Evolutionary conservation across 2,329 filamentous ascomycete genomes (phyloP).

Genomic region (Zymoseptoria crescenta): DNA sequence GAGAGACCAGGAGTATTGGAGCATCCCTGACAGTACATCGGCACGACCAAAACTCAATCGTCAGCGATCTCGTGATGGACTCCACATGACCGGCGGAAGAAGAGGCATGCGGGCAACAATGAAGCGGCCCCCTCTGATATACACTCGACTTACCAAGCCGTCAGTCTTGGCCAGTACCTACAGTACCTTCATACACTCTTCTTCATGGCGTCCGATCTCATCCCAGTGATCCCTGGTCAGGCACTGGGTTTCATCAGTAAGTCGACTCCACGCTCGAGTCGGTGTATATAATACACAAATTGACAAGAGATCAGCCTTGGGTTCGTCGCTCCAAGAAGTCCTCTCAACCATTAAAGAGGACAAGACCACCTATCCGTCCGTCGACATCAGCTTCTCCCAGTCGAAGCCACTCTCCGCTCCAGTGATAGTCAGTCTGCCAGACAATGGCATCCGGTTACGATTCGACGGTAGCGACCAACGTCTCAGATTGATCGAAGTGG

Average conservation of each 20-base stretch:
- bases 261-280: conserved; percentile 1
- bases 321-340: conserved; percentile 84
- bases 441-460: conserved; percentile 79
- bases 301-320: conserved; percentile 55
- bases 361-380: conserved; percentile 69
- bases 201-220: conserved; percentile 8
- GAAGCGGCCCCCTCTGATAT: not conserved
- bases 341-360: conserved; percentile 82
- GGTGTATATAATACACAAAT: not conserved
- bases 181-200: not conserved
- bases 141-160: not conserved
- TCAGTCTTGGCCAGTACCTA: not conserved
- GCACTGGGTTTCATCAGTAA: conserved; percentile 35
- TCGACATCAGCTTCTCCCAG: conserved; percentile 77
- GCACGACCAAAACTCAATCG: not conserved
- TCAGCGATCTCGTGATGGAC: not conserved
- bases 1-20: not conserved
- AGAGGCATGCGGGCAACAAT: not conserved
- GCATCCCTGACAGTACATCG: not conserved
- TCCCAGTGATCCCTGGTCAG: conserved; percentile 19
- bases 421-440: conserved; percentile 65
- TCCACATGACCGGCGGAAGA: not conserved
- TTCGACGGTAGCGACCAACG: conserved; percentile 94
- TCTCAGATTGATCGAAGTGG: conserved; percentile 79
- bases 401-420: conserved; percentile 65